Evolutionary conservation across 2,329 filamentous ascomycete genomes (phyloP).

Genomic region (Metarhizium brunneum): DNA sequence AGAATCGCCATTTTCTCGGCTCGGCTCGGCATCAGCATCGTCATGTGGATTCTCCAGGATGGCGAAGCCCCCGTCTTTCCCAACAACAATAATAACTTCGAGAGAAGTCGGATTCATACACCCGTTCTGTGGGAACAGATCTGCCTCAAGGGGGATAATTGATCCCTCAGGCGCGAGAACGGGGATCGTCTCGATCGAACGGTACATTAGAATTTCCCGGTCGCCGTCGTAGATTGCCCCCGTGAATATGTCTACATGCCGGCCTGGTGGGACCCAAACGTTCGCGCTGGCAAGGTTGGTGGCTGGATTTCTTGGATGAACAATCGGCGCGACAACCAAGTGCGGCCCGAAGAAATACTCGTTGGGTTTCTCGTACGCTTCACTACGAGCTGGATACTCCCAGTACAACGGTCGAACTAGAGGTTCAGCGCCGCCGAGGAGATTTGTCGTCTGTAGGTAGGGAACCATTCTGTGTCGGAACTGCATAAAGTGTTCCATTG

Average conservation of each 20-base stretch:
- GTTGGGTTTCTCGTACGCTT: slow-evolving; percentile 47
- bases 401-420: slow-evolving; percentile 55
- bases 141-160: slow-evolving; percentile 4
- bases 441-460: slow-evolving; percentile 50
- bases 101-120: slow-evolving; percentile 2
- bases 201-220: slow-evolving; percentile 39
- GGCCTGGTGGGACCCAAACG: slow-evolving; percentile 46
- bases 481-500: slow-evolving; percentile 40
- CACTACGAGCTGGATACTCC: slow-evolving; percentile 39
- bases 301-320: slow-evolving; percentile 33
- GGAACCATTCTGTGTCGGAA: slow-evolving; percentile 50
- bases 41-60: slow-evolving; percentile 1
- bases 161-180: slow-evolving; percentile 20
- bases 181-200: slow-evolving; percentile 38
- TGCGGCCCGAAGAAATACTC: slow-evolving; percentile 50
- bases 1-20: not conserved
- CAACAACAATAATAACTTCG: slow-evolving; percentile 1
- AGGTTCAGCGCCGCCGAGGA: slow-evolving; percentile 35
- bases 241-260: slow-evolving; percentile 48
- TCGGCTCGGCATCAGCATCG: not conserved
- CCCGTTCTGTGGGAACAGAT: not conserved
- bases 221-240: slow-evolving; percentile 48
- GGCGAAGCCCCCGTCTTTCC: slow-evolving; percentile 4
- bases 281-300: slow-evolving; percentile 37
- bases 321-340: slow-evolving; percentile 47